phyloP scores from a whole-genome alignment of 2,329 filamentous ascomycete genomes.

The Alternaria angustiovoidea region DNA sequence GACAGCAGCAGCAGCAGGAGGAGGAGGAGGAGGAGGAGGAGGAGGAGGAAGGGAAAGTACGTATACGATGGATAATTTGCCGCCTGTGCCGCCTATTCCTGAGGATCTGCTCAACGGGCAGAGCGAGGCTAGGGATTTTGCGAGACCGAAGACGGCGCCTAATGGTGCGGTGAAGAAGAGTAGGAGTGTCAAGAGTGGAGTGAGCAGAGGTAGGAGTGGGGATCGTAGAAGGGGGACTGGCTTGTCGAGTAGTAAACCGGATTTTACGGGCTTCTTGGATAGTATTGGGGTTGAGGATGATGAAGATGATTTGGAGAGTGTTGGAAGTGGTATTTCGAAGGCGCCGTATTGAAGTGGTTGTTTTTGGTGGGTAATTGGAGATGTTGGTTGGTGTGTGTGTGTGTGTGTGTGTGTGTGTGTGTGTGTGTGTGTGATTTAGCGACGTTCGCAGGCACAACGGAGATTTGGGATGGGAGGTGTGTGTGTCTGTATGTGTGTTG shows the following conservation, averaged over 20 bases:
- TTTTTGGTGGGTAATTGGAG: no score
- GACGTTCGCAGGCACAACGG: background rate
- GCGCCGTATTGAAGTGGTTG: constrained; percentile 36
- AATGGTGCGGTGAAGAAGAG: constrained; percentile 31
- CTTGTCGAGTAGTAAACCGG: constrained; percentile 26
- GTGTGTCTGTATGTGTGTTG: background rate
- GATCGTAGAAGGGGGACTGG: constrained; percentile 19
- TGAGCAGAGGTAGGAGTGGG: constrained; percentile 29
- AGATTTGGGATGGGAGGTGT: background rate
- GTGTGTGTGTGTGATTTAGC: background rate
- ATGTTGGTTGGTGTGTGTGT: background rate
- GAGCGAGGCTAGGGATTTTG: constrained; percentile 20
- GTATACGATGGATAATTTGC: constrained; percentile 29
- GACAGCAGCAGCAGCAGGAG: background rate
- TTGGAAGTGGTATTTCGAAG: constrained; percentile 28
- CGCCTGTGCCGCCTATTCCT: constrained; percentile 47
- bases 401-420: background rate
- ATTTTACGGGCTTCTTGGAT: constrained; percentile 46
- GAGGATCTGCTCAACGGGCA: constrained; percentile 32
- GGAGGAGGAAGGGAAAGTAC: constrained; percentile 20
- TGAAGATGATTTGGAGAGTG: constrained; percentile 18
- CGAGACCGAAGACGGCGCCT: constrained; percentile 33
- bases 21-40: no score
- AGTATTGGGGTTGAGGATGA: constrained; percentile 44
- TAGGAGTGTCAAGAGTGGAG: constrained; percentile 38